These are phyloP conservation scores for Immersiporthe knoxdaviesiana DNA, from an alignment of 2,329 filamentous ascomycete genomes.

Conservation along the genomic window DNA sequence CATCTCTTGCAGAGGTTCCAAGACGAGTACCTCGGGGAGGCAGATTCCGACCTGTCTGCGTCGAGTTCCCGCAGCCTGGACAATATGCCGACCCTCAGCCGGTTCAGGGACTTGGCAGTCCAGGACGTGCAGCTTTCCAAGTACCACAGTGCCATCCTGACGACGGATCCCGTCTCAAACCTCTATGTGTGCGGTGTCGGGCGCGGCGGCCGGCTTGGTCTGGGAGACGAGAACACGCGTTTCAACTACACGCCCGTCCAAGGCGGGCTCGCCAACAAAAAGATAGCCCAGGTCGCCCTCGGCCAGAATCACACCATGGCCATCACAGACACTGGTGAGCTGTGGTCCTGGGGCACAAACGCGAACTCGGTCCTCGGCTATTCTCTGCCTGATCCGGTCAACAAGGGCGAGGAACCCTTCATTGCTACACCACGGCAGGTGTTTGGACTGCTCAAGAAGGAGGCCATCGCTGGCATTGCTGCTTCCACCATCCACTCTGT, in stretches of 20 bases:
- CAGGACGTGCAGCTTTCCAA: slow-evolving; percentile 89
- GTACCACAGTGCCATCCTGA: slow-evolving; percentile 86
- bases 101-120: slow-evolving; percentile 72
- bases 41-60: slow-evolving; percentile 40
- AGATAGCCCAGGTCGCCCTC: slow-evolving; percentile 75
- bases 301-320: slow-evolving; percentile 92
- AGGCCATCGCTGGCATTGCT: slow-evolving; percentile 77
- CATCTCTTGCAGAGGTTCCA: slow-evolving; percentile 76
- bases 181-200: slow-evolving; percentile 93
- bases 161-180: slow-evolving; percentile 84
- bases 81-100: slow-evolving; percentile 73
- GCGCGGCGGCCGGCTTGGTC: slow-evolving; percentile 83
- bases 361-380: slow-evolving; percentile 86
- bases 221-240: slow-evolving; percentile 86
- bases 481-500: slow-evolving; percentile 92
- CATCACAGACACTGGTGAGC: slow-evolving; percentile 80
- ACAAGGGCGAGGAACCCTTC: slow-evolving; percentile 81
- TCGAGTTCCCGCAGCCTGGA: slow-evolving; percentile 39
- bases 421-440: slow-evolving; percentile 84
- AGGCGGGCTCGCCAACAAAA: slow-evolving; percentile 73
- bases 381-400: slow-evolving; percentile 65
- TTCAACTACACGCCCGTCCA: slow-evolving; percentile 86
- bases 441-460: slow-evolving; percentile 88
- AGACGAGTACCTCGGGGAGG: slow-evolving; percentile 63
- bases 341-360: slow-evolving; percentile 95